Evolutionary conservation across 2,329 filamentous ascomycete genomes (phyloP), one percentile per base, ranked within the genome.

Genomic region (Colletotrichum shisoi): DNA sequence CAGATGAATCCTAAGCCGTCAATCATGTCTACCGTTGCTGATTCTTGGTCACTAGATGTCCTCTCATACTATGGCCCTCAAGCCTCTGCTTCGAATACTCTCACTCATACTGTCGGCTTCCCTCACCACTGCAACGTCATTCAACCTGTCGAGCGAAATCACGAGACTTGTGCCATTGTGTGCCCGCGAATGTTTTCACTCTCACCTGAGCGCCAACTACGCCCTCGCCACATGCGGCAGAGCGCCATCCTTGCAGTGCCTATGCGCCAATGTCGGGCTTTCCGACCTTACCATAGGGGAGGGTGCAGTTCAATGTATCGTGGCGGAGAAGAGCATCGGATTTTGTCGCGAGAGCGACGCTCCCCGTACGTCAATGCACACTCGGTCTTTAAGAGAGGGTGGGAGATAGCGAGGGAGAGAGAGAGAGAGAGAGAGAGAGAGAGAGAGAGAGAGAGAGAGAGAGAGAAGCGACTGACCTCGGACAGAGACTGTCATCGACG

Each of bases 221-320:
- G 81, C 82, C 42, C 72, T 75, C 21, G 77, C 75, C 57, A 73
- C 75, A 54, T 90, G 88, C 72, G 80, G 81, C 37, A 73, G 76
- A 40, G 77, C 78, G 15, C 80, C 83, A 12, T 82, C 88, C 31
- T 75, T 92, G 71, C 78, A 82, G 72, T 92, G 89, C 71, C 80
- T 93, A 7, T 93, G 91, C 75, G 82, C 83, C 44, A 81, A 82
- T 65, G 80, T 81, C 40, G 89, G 89, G 9, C 77, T 76, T 13
- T 84, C 84, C 37, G 89, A 87, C 11, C 89, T 88, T 71, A 92
- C 91, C 1, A 73, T 92, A 54, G 90, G 89, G n/a, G 91, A 93
- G 77, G 90, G 84, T 12, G 89, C 87, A 4, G 77, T 92, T 69
- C 85, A 89, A 73, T 93, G 91, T 75, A 83, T 91, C 40, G 79